Evolutionary conservation across 352 stramenopile genomes (phyloP).

Genomic region (Thalassiosira livingstoniorum): DNA sequence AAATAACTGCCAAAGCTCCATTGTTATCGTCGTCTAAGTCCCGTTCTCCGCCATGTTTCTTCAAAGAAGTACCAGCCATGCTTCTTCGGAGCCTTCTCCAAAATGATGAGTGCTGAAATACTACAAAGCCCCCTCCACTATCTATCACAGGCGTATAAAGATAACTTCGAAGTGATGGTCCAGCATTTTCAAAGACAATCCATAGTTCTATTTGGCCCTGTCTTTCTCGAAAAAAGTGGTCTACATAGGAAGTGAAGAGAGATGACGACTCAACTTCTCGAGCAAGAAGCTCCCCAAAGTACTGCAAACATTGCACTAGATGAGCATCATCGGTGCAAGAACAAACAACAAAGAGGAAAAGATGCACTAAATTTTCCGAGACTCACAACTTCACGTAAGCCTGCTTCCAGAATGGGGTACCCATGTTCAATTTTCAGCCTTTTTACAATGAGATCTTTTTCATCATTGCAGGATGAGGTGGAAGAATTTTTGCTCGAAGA

Average conservation of each 20-base stretch:
- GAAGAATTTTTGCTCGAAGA: too few species aligned
- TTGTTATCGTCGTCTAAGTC: slow-evolving; percentile 12
- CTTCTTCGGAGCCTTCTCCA: slow-evolving; percentile 71
- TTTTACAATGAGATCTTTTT: slow-evolving; percentile 71
- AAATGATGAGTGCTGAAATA: slow-evolving; percentile 78
- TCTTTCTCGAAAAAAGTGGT: slow-evolving; percentile 82
- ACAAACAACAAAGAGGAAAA: too few species aligned
- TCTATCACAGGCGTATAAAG: slow-evolving; percentile 61
- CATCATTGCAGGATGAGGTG: slow-evolving; percentile 52
- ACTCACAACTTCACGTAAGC: slow-evolving; percentile 79
- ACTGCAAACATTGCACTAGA: too few species aligned
- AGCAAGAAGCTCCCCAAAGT: slow-evolving; percentile 75
- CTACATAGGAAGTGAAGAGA: slow-evolving; percentile 78
- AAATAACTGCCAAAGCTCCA: slow-evolving; percentile 13
- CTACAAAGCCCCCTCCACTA: slow-evolving; percentile 58
- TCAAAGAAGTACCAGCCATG: slow-evolving; percentile 18
- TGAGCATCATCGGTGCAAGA: too few species aligned
- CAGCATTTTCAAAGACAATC: slow-evolving; percentile 82
- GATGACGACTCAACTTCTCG: slow-evolving; percentile 53
- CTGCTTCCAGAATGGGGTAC: slow-evolving; percentile 74
- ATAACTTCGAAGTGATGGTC: slow-evolving; percentile 76
- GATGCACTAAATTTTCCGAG: too few species aligned
- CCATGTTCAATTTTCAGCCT: slow-evolving; percentile 73
- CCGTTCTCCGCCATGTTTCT: not conserved
- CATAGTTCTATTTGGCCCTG: slow-evolving; percentile 70